phyloP scores from a whole-genome alignment of 768 basidiomycete genomes.

The Termitomyces sp. region DNA sequence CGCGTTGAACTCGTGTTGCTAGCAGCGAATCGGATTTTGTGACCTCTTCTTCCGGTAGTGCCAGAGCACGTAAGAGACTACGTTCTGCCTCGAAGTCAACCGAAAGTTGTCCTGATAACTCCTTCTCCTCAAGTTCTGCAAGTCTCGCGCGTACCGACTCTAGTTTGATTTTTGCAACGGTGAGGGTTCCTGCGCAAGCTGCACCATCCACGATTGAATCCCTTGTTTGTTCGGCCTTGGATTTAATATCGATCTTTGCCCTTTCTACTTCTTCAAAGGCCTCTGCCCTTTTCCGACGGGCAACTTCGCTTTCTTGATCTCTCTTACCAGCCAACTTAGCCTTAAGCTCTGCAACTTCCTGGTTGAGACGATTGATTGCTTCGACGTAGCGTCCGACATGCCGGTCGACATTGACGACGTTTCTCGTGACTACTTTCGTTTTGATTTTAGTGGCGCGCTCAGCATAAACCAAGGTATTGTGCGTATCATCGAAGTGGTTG shows the following conservation, averaged over 20 bases:
- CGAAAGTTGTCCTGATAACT: constrained; percentile 32
- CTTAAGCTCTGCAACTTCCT: constrained; percentile 82
- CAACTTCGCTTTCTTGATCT: constrained; percentile 53
- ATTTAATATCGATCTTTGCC: constrained; percentile 65
- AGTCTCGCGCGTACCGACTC: constrained; percentile 57
- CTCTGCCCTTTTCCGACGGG: constrained; percentile 64
- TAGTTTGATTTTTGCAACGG: constrained; percentile 67
- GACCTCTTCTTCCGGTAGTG: constrained; percentile 63
- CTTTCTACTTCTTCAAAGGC: constrained; percentile 68
- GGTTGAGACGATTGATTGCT: constrained; percentile 84
- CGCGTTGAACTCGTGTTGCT: constrained; percentile 54
- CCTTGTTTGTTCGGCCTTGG: constrained; percentile 67
- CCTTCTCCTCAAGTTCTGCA: constrained; percentile 43
- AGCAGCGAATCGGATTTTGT: constrained; percentile 54
- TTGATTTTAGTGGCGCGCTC: constrained; percentile 98
- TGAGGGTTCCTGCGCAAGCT: constrained; percentile 61
- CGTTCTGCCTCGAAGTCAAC: constrained; percentile 70
- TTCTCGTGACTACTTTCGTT: constrained; percentile 93
- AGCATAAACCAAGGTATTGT: constrained; percentile 96
- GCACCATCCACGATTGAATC: constrained; percentile 73
- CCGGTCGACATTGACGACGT: constrained; percentile 90
- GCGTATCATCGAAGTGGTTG: constrained; percentile 95
- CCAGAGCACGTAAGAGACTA: constrained; percentile 59
- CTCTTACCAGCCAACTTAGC: constrained; percentile 74
- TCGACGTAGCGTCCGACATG: constrained; percentile 95